Percentiles rank a stretch among this genome's conserved stretches.
phyloP scores from a whole-genome alignment of 345 rosid genomes.

The Moringa oleifera region DNA sequence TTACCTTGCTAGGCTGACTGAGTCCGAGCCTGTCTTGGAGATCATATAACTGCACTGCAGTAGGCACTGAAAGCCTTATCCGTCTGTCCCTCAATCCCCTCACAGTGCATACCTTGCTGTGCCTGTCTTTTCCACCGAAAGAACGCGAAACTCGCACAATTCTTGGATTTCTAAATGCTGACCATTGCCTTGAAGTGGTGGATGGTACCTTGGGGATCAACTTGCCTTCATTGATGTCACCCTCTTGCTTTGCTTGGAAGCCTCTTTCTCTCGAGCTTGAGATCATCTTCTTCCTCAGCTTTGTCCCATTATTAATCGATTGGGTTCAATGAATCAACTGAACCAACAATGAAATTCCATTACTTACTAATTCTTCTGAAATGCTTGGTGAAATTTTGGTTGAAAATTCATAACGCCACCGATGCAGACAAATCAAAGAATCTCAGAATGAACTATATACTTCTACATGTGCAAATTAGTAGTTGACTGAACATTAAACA shows the following conservation, averaged over 20 bases:
- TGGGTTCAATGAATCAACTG: neutral
- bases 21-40: constrained; percentile 87
- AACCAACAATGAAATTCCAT: neutral
- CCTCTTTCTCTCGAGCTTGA: constrained; percentile 44
- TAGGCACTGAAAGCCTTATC: constrained; percentile 88
- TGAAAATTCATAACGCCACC: too few relatives aligned
- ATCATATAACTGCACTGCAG: constrained; percentile 87
- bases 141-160: constrained; percentile 82
- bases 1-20: constrained; percentile 87
- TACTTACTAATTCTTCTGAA: too few relatives aligned
- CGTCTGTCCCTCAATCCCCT: constrained; percentile 86
- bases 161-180: constrained; percentile 86
- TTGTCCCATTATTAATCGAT: too few relatives aligned
- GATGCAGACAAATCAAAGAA: neutral
- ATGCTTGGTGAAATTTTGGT: too few relatives aligned
- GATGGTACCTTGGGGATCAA: constrained; percentile 24
- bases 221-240: constrained; percentile 22
- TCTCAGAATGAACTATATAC: neutral
- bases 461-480: neutral
- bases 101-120: constrained; percentile 89
- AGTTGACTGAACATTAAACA: neutral
- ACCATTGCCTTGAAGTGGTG: constrained; percentile 76
- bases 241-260: constrained; percentile 53
- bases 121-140: constrained; percentile 96
- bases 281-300: constrained; percentile 32